phyloP scores from a whole-genome alignment of 805 yeast species.

The Phaffomyces thermotolerans region DNA sequence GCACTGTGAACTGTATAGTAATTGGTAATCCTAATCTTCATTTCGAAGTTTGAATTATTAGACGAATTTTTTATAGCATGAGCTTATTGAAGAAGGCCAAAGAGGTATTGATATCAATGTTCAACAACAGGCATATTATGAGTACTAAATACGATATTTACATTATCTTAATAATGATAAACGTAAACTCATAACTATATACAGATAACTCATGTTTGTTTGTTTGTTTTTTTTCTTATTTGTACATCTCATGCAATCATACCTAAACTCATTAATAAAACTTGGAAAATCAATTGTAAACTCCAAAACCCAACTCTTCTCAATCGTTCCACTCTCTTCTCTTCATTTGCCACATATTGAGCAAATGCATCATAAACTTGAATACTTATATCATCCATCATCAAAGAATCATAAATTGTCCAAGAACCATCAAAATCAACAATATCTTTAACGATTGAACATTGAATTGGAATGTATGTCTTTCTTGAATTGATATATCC shows the following conservation, averaged over 20 bases:
- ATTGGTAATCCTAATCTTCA: too few species aligned
- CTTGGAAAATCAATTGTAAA: conserved; percentile 73
- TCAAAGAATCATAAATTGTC: conserved; percentile 86
- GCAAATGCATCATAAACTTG: conserved; percentile 91
- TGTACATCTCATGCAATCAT: conserved; percentile 41
- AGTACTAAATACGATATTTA: too few species aligned
- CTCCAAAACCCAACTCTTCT: conserved; percentile 91
- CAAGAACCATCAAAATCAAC: conserved; percentile 91
- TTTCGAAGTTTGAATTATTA: too few species aligned
- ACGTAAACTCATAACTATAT: not conserved
- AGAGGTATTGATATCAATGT: too few species aligned
- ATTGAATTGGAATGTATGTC: conserved; percentile 81
- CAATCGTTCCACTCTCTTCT: conserved; percentile 61
- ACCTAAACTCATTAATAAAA: conserved; percentile 76
- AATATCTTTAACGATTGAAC: conserved; percentile 71
- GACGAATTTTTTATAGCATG: too few species aligned
- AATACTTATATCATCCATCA: conserved; percentile 86
- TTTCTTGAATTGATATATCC: conserved; percentile 88
- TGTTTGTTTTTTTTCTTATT: too few species aligned
- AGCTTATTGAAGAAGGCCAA: too few species aligned
- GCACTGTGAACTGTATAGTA: too few species aligned
- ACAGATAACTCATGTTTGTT: not conserved
- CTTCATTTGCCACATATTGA: conserved; percentile 82
- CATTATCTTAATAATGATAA: too few species aligned
- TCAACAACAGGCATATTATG: too few species aligned